Evolutionary conservation across 1,284 basidiomycete genomes (phyloP).

Genomic region (Peniophora sp.): DNA sequence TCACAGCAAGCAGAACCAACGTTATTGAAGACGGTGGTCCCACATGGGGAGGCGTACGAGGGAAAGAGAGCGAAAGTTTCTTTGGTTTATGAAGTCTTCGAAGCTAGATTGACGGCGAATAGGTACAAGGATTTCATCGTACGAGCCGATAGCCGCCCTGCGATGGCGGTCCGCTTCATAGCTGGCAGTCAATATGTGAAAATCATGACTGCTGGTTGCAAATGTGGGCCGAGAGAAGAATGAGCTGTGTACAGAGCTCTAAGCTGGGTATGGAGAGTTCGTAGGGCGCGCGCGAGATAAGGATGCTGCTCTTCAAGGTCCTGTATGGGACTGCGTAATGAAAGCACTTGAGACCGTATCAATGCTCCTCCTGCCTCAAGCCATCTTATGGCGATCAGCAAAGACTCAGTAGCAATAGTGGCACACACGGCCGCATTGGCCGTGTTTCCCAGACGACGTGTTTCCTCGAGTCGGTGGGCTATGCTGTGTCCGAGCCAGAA

Average conservation of each 20-base stretch:
- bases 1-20: constrained; percentile 17
- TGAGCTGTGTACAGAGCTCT: not conserved
- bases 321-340: constrained; percentile 14
- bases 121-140: constrained; percentile 9
- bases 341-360: constrained; percentile 14
- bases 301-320: constrained; percentile 11
- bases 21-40: constrained; percentile 24
- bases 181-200: not conserved
- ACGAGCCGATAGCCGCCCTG: not conserved
- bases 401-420: too few species aligned
- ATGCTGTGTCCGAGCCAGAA: too few species aligned
- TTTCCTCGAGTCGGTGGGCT: too few species aligned
- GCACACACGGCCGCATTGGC: too few species aligned
- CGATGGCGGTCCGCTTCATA: not conserved
- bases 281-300: constrained; percentile 14
- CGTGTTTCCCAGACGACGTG: too few species aligned
- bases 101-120: constrained; percentile 7
- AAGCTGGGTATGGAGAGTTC: constrained; percentile 2
- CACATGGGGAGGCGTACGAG: constrained; percentile 8
- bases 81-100: constrained; percentile 14
- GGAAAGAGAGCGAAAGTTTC: constrained; percentile 10
- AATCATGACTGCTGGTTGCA: constrained; percentile 7
- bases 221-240: not conserved
- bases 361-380: constrained; percentile 15
- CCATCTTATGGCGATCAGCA: constrained; percentile 13